A percentile compares a stretch with the other conserved stretches of the same genome.
Conservation (phyloP, 2,329 filamentous ascomycete species). For the Neofusicoccum kwambonambiense region DNA sequence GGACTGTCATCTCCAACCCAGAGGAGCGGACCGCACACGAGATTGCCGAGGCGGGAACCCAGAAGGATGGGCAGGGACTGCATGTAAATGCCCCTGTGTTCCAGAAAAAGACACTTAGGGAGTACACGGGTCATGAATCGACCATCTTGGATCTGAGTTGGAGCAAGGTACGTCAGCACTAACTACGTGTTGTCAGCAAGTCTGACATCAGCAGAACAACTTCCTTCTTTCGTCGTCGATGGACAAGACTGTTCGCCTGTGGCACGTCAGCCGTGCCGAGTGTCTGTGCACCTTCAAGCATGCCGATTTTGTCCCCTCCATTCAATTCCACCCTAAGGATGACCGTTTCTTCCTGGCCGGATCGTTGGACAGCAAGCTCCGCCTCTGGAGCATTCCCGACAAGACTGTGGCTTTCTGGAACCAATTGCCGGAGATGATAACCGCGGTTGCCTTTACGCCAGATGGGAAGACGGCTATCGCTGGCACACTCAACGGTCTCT, state of each 20-base stretch:
- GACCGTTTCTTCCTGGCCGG: conserved; percentile 96
- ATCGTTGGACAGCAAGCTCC: conserved; percentile 81
- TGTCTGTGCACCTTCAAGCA: conserved; percentile 94
- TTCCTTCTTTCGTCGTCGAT: conserved; percentile 94
- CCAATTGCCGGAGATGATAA: conserved; percentile 81
- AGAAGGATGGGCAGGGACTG: conserved; percentile 52
- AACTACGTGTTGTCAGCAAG: neutral
- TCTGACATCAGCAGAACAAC: conserved; percentile 63
- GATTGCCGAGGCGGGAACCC: conserved; percentile 60
- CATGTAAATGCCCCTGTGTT: conserved; percentile 89
- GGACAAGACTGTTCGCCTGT: conserved; percentile 94
- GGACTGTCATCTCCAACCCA: conserved; percentile 78
- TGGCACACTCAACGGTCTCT: conserved; percentile 80
- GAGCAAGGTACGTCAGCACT: conserved; percentile 67
- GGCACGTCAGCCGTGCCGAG: conserved; percentile 83
- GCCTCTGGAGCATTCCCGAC: conserved; percentile 96
- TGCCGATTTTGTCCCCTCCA: conserved; percentile 90
- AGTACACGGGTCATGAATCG: conserved; percentile 79
- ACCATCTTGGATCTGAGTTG: conserved; percentile 91
- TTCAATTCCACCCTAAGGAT: conserved; percentile 90
- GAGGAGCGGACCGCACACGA: conserved; percentile 77
- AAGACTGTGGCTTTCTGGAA: conserved; percentile 84
- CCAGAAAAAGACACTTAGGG: conserved; percentile 69
- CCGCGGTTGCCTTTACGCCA: conserved; percentile 88
- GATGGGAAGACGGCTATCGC: conserved; percentile 89